Evolutionary conservation across 805 yeast genomes (phyloP), one percentile per base, ranked within the genome.

Genomic region (Komagataella phaffii): DNA sequence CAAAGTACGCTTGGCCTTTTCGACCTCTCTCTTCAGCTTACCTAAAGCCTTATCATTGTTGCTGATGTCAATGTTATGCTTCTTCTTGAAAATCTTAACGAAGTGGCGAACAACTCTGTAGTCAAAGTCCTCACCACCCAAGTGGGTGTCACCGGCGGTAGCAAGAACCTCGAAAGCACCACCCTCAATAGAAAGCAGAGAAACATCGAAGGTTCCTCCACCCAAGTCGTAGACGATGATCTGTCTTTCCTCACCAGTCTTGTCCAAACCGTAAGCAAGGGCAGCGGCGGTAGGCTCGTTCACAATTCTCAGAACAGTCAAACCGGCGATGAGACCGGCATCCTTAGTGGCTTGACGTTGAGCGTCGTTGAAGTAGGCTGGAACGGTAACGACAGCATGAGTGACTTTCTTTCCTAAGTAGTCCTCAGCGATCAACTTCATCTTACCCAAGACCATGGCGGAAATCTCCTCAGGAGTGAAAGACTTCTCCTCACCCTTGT

Each of bases 231-330:
- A 89, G 53, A 89, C 95, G 64, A 89, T 81, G 59, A 89, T 88
- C 70, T 89, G 90, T 63, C 85, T 86, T 72, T 89, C 97, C 57
- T 79, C 85, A 44, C 81, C 83, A 55, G 80, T 76, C 66, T 83
- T 81, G 68, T 88, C 95, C 60, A 90, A 76, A 66, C 97, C 97
- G 72, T 89, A 89, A 57, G 97, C 97, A 70, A 89, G 88, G 52
- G 97, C 97, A 59, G 97, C 97, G 48, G 97, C 97, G 54, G 97
- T 89, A 62, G 96, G 96, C 76, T 87, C 96, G 68, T 87, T 87
- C 56, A 87, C 91, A 61, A 87, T 87, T 77, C 96, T 83, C 70
- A 87, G 74, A 57, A 87, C 88, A 67, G 84, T 86, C 66, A 87
- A 76, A 62, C 96, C 96, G 49, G 95, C 95, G 76, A 87, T 87